phyloP scores from a whole-genome alignment of 768 basidiomycete genomes.

The Holtermannia corniformis region DNA sequence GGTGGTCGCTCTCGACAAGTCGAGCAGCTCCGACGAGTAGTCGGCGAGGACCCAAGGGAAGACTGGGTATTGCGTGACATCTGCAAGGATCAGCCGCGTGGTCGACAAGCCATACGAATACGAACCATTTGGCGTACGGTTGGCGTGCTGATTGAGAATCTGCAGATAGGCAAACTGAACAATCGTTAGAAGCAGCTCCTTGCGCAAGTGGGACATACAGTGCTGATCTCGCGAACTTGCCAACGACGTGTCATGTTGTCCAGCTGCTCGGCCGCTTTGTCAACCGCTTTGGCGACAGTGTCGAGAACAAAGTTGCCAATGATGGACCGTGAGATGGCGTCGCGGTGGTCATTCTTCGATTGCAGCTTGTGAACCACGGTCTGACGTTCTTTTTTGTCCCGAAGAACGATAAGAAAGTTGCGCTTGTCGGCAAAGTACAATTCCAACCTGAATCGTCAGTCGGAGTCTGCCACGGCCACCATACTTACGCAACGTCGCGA shows the following conservation, averaged over 20 bases:
- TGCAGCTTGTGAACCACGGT: slow-evolving; percentile 27
- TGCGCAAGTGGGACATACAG: slow-evolving; percentile 46
- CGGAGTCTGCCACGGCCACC: neutral
- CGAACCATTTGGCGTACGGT: slow-evolving; percentile 70
- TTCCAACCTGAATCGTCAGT: slow-evolving; percentile 55
- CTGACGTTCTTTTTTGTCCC: slow-evolving; percentile 57
- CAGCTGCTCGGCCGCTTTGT: slow-evolving; percentile 31
- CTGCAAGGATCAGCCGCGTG: slow-evolving; percentile 10
- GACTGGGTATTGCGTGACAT: slow-evolving; percentile 89
- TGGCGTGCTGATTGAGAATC: slow-evolving; percentile 82
- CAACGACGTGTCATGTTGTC: slow-evolving; percentile 51
- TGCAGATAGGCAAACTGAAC: slow-evolving; percentile 75
- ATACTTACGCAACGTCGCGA: slow-evolving; percentile 74
- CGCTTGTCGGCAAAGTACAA: slow-evolving; percentile 88
- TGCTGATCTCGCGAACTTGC: slow-evolving; percentile 85
- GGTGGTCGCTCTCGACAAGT: slow-evolving; percentile 20
- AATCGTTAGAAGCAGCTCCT: slow-evolving; percentile 3
- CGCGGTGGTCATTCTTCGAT: slow-evolving; percentile 47
- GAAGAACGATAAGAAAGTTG: slow-evolving; percentile 73
- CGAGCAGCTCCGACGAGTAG: slow-evolving; percentile 56
- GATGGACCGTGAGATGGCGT: slow-evolving; percentile 49
- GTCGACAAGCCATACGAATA: neutral
- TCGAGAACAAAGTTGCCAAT: slow-evolving; percentile 39
- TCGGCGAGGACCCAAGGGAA: slow-evolving; percentile 80
- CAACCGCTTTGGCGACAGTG: slow-evolving; percentile 34